A percentile compares a stretch with the other conserved stretches of the same genome.
These are phyloP conservation scores for Lactarius hatsudake DNA, from an alignment of 768 basidiomycete genomes.

Conservation along the genomic window DNA sequence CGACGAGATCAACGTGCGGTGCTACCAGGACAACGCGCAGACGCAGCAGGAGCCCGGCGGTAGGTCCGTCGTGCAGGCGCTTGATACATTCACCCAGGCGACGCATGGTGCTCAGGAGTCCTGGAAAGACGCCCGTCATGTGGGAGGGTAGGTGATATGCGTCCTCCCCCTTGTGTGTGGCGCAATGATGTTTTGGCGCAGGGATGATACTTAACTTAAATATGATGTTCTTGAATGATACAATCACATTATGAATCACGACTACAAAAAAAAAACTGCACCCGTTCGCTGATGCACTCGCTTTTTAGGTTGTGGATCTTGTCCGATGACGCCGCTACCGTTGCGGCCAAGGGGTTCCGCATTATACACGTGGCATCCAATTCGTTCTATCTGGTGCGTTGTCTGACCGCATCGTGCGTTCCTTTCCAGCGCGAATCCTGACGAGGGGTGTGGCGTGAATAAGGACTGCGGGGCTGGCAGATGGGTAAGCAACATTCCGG, in stretches of 20 bases:
- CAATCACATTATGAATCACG: background rate
- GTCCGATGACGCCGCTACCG: slow-evolving; percentile 54
- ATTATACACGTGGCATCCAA: slow-evolving; percentile 70
- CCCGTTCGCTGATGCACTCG: no score
- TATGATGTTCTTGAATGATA: slow-evolving; percentile 9
- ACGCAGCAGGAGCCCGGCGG: slow-evolving; percentile 48
- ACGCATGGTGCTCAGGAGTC: slow-evolving; percentile 53
- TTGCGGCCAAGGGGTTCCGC: slow-evolving; percentile 56
- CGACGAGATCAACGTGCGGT: slow-evolving; percentile 70
- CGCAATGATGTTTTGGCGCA: background rate
- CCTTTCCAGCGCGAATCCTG: background rate
- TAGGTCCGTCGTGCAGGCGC: slow-evolving; percentile 59
- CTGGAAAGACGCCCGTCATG: slow-evolving; percentile 75
- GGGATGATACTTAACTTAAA: background rate
- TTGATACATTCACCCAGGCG: slow-evolving; percentile 57
- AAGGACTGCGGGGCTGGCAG: slow-evolving; percentile 69
- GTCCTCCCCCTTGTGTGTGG: no score
- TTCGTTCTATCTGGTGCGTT: slow-evolving; percentile 67
- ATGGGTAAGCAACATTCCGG: slow-evolving; percentile 55
- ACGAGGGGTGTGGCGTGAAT: background rate
- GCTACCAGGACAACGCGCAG: slow-evolving; percentile 61
- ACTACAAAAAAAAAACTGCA: no score
- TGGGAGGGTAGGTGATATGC: slow-evolving; percentile 60
- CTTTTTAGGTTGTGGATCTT: slow-evolving; percentile 51
- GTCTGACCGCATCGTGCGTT: background rate